phyloP scores from a whole-genome alignment of 345 rosid species.

The Melaleuca quinquenervia region DNA sequence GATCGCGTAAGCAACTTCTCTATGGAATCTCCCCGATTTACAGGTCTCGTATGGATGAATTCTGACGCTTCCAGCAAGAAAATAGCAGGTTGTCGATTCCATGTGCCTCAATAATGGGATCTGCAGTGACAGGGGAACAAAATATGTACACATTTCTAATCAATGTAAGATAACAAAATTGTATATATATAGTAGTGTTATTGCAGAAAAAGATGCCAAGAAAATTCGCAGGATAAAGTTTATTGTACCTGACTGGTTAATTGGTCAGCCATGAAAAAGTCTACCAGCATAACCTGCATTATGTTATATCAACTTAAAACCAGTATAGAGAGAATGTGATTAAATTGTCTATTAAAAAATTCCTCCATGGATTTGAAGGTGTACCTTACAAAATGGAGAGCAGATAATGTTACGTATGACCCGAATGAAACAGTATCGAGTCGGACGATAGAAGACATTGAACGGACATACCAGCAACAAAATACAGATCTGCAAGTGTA shows the following conservation, averaged over 20 bases:
- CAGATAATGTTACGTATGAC: constrained; percentile 66
- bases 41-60: constrained; percentile 63
- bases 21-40: constrained; percentile 46
- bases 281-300: constrained; percentile 77
- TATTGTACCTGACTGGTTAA: constrained; percentile 82
- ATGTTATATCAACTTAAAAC: neutral
- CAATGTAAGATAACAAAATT: neutral
- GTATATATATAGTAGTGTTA: neutral
- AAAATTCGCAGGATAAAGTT: neutral
- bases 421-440: constrained; percentile 78
- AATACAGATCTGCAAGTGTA: constrained; percentile 37
- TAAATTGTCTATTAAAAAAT: neutral
- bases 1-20: constrained; percentile 69
- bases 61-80: constrained; percentile 58
- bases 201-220: neutral
- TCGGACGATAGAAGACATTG: constrained; percentile 65
- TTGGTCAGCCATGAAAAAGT: constrained; percentile 98
- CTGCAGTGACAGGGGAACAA: constrained; percentile 14
- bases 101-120: constrained; percentile 77
- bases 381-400: constrained; percentile 85
- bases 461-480: constrained; percentile 66
- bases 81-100: constrained; percentile 81
- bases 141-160: neutral
- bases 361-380: neutral
- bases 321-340: neutral